phyloP scores from a whole-genome alignment of 495 filamentous ascomycete species.

The Penicillium ochrochloron region DNA sequence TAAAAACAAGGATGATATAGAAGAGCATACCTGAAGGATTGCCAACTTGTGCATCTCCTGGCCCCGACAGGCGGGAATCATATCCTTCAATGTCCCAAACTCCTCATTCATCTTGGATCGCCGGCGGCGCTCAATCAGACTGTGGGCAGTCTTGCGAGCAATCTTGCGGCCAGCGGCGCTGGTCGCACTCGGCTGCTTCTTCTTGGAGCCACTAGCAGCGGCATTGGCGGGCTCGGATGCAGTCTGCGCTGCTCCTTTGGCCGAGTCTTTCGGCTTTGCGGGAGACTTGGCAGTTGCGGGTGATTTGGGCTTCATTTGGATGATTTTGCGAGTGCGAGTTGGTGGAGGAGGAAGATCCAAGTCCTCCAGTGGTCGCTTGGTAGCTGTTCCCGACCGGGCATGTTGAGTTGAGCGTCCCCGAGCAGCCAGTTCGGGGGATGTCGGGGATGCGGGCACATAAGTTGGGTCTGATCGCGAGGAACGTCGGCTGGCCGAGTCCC shows the following conservation, averaged over 20 bases:
- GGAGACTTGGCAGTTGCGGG: conserved; percentile 34
- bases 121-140: conserved; percentile 86
- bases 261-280: conserved; percentile 32
- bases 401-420: conserved; percentile 53
- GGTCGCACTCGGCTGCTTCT: conserved; percentile 68
- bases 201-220: conserved; percentile 55
- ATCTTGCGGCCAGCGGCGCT: conserved; percentile 89
- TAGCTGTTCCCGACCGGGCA: conserved; percentile 57
- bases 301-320: conserved; percentile 83
- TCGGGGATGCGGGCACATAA: conserved; percentile 60
- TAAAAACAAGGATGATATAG: no score
- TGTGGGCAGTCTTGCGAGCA: conserved; percentile 94
- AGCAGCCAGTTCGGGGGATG: conserved; percentile 50
- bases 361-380: conserved; percentile 53
- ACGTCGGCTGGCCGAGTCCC: conserved; percentile 45
- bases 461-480: conserved; percentile 50
- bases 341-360: conserved; percentile 91
- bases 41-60: conserved; percentile 98
- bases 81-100: conserved; percentile 88
- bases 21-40: conserved; percentile 78
- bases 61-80: conserved; percentile 91
- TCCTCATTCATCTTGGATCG: conserved; percentile 99
- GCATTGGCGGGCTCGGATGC: conserved; percentile 25
- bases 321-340: conserved; percentile 91
- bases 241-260: conserved; percentile 34